A percentile compares a stretch with the other conserved stretches of the same genome.
Evolutionary conservation across 1,139 yeast species (phyloP).

Genomic region (Yamadazyma sp.): DNA sequence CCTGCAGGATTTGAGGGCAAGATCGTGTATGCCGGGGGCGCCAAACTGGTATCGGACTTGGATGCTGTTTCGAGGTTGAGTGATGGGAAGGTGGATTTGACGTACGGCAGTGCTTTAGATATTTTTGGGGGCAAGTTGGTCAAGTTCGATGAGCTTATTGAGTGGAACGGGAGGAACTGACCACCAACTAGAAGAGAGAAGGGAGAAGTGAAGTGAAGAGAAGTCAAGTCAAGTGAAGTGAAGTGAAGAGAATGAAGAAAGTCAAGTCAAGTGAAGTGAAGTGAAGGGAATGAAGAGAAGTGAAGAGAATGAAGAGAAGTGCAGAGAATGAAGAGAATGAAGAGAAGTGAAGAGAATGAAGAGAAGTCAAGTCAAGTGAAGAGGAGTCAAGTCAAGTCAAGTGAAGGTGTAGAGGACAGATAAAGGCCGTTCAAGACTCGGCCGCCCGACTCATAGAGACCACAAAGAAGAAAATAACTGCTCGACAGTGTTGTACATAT

Average conservation of each 20-base stretch:
- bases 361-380: no score
- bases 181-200: background rate
- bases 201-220: background rate
- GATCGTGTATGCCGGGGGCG: constrained; percentile 97
- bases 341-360: background rate
- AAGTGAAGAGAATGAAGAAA: background rate
- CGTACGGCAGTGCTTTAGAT: constrained; percentile 90
- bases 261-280: background rate
- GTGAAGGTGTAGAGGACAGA: no score
- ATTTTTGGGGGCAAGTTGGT: constrained; percentile 89
- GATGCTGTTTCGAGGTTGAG: constrained; percentile 65
- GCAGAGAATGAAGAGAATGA: no score
- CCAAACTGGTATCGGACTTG: constrained; percentile 69
- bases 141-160: constrained; percentile 67
- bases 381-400: no score
- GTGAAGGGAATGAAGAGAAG: background rate
- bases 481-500: background rate
- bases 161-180: constrained; percentile 55
- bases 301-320: background rate
- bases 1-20: constrained; percentile 56
- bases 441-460: no score
- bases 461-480: no score
- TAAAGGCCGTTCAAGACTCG: no score
- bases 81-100: constrained; percentile 80
- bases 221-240: no score